Percentiles rank a stretch among this genome's conserved stretches.
Conservation (phyloP, 1,284 basidiomycete species). For the Ustilago trichophora region DNA sequence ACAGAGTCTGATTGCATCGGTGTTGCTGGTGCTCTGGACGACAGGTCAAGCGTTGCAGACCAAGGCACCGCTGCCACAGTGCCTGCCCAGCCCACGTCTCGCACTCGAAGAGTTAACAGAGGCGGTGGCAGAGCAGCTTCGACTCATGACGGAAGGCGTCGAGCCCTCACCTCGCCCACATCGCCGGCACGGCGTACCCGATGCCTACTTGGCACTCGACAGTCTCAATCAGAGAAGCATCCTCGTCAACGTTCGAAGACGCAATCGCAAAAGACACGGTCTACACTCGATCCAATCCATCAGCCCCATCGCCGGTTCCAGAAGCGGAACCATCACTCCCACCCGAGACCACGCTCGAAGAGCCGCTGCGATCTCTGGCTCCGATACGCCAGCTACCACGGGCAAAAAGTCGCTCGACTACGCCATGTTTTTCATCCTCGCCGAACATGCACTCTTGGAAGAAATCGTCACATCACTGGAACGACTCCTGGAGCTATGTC, state of each 20-base stretch:
- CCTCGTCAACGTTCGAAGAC: conserved; percentile 18
- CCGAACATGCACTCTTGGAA: conserved; percentile 57
- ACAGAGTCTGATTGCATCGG: conserved; percentile 68
- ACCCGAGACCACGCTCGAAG: neutral
- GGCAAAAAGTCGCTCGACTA: conserved; percentile 24
- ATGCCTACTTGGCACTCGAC: conserved; percentile 38
- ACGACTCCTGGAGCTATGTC: conserved; percentile 45
- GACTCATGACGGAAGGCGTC: conserved; percentile 10
- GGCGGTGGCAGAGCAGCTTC: conserved; percentile 45
- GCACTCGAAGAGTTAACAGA: conserved; percentile 59
- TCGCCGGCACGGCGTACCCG: conserved; percentile 8
- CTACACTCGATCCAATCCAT: conserved; percentile 55
- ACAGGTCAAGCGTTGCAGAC: conserved; percentile 68
- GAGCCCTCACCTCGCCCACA: neutral
- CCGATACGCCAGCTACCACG: conserved; percentile 11
- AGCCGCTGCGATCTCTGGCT: conserved; percentile 1
- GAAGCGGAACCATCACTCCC: conserved; percentile 6
- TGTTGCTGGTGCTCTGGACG: conserved; percentile 69
- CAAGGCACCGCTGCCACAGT: conserved; percentile 69
- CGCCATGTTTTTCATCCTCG: conserved; percentile 56
- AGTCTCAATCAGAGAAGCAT: conserved; percentile 17
- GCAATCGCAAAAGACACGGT: conserved; percentile 27
- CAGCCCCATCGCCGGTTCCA: conserved; percentile 2
- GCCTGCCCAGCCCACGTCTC: conserved; percentile 68
- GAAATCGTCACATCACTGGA: conserved; percentile 53